phyloP scores from a whole-genome alignment of 1,284 basidiomycete genomes.

The Rhodotorula sp. region DNA sequence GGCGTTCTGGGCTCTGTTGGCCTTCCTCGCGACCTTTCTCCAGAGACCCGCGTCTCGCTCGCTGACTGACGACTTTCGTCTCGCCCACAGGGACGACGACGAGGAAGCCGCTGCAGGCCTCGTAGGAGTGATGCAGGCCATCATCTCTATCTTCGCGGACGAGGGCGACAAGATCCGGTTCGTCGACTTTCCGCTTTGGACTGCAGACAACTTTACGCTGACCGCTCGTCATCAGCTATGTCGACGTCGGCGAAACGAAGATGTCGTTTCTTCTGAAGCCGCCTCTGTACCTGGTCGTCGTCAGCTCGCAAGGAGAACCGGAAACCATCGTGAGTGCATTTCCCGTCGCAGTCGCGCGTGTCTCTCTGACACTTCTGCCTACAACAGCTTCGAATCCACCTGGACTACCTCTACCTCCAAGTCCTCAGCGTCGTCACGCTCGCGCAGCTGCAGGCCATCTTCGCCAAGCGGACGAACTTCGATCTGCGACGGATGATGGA shows the following conservation, averaged over 20 bases:
- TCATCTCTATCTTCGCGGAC: conserved; percentile 59
- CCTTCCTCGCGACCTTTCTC: neutral
- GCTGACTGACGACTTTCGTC: conserved; percentile 42
- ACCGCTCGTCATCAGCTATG: conserved; percentile 51
- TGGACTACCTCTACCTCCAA: conserved; percentile 91
- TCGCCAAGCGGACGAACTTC: conserved; percentile 84
- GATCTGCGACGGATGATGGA: conserved; percentile 80
- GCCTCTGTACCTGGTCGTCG: conserved; percentile 87
- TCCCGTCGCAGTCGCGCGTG: no score
- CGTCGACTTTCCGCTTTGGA: neutral
- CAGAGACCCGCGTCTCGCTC: neutral
- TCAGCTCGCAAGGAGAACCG: conserved; percentile 83
- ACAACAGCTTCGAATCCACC: conserved; percentile 77
- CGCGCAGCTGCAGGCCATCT: conserved; percentile 77
- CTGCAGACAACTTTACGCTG: neutral
- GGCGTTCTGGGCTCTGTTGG: conserved; percentile 9
- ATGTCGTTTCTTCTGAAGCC: conserved; percentile 82
- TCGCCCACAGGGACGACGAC: conserved; percentile 42
- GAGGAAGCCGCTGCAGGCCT: conserved; percentile 68
- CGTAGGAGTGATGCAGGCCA: conserved; percentile 89
- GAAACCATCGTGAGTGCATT: conserved; percentile 74
- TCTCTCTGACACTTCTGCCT: neutral
- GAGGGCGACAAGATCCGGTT: conserved; percentile 44
- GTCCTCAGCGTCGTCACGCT: conserved; percentile 85
- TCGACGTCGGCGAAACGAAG: conserved; percentile 68